phyloP scores from a whole-genome alignment of 768 basidiomycete genomes.

The Terana coerulea region DNA sequence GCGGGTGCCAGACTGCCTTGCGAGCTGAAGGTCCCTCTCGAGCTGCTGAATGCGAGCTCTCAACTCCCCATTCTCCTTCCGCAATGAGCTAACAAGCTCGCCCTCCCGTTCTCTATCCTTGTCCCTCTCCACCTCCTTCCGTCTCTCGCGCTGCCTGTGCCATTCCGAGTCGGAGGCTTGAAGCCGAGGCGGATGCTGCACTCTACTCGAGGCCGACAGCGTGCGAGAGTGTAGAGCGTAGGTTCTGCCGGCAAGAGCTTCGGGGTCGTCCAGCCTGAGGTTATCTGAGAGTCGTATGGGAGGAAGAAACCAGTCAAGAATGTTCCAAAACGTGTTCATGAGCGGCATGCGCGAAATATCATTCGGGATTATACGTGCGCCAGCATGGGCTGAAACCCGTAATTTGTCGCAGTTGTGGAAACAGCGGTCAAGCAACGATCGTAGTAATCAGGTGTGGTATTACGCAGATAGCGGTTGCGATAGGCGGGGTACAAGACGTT shows the following conservation, averaged over 20 bases:
- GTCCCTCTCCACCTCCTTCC: constrained; percentile 10
- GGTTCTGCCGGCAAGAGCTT: constrained; percentile 15
- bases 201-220: constrained; percentile 4
- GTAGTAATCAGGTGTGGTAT: constrained; percentile 1
- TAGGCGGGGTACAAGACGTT: constrained; percentile 4
- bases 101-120: constrained; percentile 12
- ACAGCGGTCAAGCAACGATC: neutral
- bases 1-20: constrained; percentile 16
- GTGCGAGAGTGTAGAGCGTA: constrained; percentile 13
- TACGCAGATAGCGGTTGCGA: constrained; percentile 1
- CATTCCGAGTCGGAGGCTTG: constrained; percentile 6
- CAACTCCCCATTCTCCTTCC: constrained; percentile 23
- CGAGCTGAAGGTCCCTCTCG: constrained; percentile 17
- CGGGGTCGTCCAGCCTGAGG: constrained; percentile 18
- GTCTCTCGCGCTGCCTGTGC: constrained; percentile 16
- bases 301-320: constrained; percentile 28
- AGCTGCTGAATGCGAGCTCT: constrained; percentile 12
- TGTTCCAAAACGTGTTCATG: constrained; percentile 28
- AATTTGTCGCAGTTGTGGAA: neutral
- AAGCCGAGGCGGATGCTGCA: constrained; percentile 8
- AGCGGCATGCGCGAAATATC: constrained; percentile 8
- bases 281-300: constrained; percentile 28
- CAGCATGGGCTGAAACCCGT: constrained; percentile 7
- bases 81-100: constrained; percentile 16
- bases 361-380: constrained; percentile 1